Base-by-base conservation (phyloP, 768 basidiomycete genomes). In the Suillus cothurnatus region DNA sequence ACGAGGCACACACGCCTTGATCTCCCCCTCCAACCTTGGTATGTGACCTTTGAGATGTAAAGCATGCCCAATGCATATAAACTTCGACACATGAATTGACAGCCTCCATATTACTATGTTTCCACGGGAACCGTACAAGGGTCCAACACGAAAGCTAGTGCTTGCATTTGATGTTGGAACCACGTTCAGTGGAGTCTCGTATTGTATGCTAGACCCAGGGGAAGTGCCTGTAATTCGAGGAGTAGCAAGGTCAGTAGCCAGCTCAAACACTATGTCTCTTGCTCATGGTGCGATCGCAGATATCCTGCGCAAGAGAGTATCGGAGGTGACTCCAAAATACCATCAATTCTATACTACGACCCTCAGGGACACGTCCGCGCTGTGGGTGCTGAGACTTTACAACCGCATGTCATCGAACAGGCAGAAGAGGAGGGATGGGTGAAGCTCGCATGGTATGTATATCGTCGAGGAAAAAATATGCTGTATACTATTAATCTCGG, bases 341-440 rank as follows among this genome's bases (percentile, higher is more conserved):
- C 82, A 0, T 81, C 83, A 0, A 73, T 84, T 34, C 63, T 85
- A 15, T 82, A 81, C 64, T 86, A 85, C 65, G 83, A 84, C 64
- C 61, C 67, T 8, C 64, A 74, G 21, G 84, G 82, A 3, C 43
- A 45, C 0, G 72, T 80, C 3, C 76, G 70, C 47, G 85, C 84
- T 0, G 71, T 79, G 6, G 85, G 85, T 0, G 82, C 82, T 1
- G 83, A 84, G 64, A 77, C 82, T 0, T 28, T 68, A n/a, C 72
- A 77, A 21, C 76, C 78, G 38, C 73, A 74, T 12, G 70, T 78
- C 31, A 69, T 79, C 26, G 78, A 79, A 4, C 66, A 72, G 53
- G 83, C 81, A 1, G 79, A 79, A 47, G 79, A 81, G 2, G 74
- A 78, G 61, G 56, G 65, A 17, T 73, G 68, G 81, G 61, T 64